Evolutionary conservation across 2,329 filamentous ascomycete genomes (phyloP).

Genomic region (Fusarium heterosporum): DNA sequence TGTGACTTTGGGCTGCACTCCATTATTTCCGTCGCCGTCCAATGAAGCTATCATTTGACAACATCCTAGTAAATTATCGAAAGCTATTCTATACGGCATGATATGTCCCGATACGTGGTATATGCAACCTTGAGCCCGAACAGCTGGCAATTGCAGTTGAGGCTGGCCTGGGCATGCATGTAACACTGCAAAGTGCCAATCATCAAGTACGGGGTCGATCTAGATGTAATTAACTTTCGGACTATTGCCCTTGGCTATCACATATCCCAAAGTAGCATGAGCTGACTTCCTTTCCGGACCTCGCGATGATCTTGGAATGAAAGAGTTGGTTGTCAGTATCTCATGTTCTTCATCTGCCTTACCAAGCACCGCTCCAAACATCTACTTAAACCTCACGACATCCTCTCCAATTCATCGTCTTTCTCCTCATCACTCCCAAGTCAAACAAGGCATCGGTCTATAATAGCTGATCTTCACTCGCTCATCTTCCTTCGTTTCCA

Average conservation of each 20-base stretch:
- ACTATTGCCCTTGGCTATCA: constrained; percentile 30
- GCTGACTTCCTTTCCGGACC: constrained; percentile 35
- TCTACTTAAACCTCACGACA: constrained; percentile 34
- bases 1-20: neutral
- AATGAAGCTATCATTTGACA: constrained; percentile 13
- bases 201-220: neutral
- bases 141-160: constrained; percentile 40
- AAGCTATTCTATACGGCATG: constrained; percentile 8
- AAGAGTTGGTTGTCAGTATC: constrained; percentile 5
- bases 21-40: constrained; percentile 15
- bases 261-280: constrained; percentile 34
- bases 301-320: constrained; percentile 9
- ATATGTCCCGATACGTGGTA: neutral
- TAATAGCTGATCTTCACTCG: constrained; percentile 24
- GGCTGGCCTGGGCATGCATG: constrained; percentile 35
- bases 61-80: constrained; percentile 11
- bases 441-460: constrained; percentile 34
- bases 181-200: constrained; percentile 24
- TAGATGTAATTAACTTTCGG: constrained; percentile 34
- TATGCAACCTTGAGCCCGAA: constrained; percentile 27
- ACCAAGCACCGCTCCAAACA: neutral
- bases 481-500: constrained; percentile 16
- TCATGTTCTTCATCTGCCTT: neutral
- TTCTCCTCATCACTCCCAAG: constrained; percentile 29
- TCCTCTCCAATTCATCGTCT: constrained; percentile 5